phyloP scores from a whole-genome alignment of 495 filamentous ascomycete genomes.

The Staphylotrichum longicolle region DNA sequence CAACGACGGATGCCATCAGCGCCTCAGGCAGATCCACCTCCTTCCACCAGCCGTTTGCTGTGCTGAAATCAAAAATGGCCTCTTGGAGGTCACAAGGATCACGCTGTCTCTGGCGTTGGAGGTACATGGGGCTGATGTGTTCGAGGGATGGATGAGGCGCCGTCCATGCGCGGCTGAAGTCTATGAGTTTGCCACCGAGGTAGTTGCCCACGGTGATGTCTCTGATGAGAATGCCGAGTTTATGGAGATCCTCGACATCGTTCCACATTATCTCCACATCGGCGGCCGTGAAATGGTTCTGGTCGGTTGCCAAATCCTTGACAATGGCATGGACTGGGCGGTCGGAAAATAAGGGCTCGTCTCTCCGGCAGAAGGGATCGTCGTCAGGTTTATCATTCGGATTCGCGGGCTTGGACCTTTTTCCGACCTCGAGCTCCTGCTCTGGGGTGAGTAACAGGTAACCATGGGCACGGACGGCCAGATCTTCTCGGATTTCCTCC shows the following conservation, averaged over 20 bases:
- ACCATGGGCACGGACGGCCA: constrained; percentile 19
- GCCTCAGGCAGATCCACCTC: not conserved
- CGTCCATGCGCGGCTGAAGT: constrained; percentile 26
- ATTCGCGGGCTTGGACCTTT: not conserved
- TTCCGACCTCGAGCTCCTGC: constrained; percentile 10
- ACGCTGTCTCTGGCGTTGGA: not conserved
- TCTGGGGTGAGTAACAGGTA: constrained; percentile 19
- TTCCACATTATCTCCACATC: constrained; percentile 11
- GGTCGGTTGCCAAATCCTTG: constrained; percentile 12
- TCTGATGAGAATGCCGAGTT: constrained; percentile 19
- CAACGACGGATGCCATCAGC: not conserved
- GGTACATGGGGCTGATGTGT: not conserved
- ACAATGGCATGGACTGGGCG: constrained; percentile 20
- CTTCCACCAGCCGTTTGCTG: not conserved
- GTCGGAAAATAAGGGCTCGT: not conserved
- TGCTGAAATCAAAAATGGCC: not conserved
- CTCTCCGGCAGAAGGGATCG: not conserved
- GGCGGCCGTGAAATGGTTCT: not conserved
- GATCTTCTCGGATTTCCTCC: constrained; percentile 14
- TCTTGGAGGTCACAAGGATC: not conserved
- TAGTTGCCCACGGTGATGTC: constrained; percentile 21
- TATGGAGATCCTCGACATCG: constrained; percentile 17
- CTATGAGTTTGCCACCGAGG: constrained; percentile 19
- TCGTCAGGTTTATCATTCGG: not conserved
- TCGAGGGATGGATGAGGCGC: constrained; percentile 8